Evolutionary conservation across 1,139 yeast species (phyloP), one percentile per base, ranked within the genome.

Genomic region (Saccharomyces hybrid): DNA sequence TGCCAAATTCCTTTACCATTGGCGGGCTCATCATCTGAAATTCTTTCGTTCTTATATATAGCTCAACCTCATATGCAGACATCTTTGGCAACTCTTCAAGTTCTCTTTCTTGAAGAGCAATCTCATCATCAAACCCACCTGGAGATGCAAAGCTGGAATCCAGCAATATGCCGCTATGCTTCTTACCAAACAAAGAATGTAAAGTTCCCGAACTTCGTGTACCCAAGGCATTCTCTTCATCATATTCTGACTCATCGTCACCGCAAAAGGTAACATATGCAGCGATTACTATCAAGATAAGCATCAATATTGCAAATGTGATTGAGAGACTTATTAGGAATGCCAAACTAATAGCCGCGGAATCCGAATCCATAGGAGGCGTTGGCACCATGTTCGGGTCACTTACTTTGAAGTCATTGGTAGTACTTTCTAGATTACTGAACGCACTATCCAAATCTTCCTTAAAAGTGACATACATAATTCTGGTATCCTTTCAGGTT

Each of bases 21-120:
- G 82, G 81, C 8, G 77, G 75, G 54, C 72, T 64, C 13, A 62
- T 55, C 28, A 62, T 61, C 56, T 71, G 75, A 57, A 74, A 78
- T 31, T 67, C 71, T 53, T 70, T 70, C 0, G 73, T 73, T 27
- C 75, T 62, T 9, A 64, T 55, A 57, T 78, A 77, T n/a, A 63
- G 60, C 16, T 67, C 70, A 47, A 70, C 63, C 54, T 75, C 77
- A 48, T 62, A 63, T 1, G 57, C 55, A 0, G 74, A 64, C 66
- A 75, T 63, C 48, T 67, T 67, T 2, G 72, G 69, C 5, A 75
- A 58, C 41, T 67, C 72, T 16, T 58, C 58, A 0, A 59, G 58
- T 52, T 74, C 78, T 48, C 69, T 68, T 50, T 70, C 71, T 9
- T 62, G 56, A 16, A 69, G 57, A 19, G 62, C 62, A 38, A 68